phyloP scores from a whole-genome alignment of 257 asterid genomes.

The Linaria vulgaris region DNA sequence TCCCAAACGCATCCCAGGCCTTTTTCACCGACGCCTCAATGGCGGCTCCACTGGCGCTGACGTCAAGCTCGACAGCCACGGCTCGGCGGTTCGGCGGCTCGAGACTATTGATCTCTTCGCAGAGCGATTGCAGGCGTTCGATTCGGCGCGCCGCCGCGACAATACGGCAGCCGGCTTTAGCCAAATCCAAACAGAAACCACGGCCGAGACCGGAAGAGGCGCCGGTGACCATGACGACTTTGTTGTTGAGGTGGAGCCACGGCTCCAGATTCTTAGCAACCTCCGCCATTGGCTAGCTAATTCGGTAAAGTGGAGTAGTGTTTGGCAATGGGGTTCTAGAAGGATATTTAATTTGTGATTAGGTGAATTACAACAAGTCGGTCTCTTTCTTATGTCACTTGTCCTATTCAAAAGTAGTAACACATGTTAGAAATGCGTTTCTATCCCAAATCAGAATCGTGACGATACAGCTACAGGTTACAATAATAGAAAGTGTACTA shows the following conservation, averaged over 20 bases:
- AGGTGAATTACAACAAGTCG: no score
- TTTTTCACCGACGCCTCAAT: background rate
- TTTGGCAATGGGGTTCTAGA: no score
- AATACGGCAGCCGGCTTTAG: constrained; percentile 12
- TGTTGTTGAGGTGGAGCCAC: constrained; percentile 5
- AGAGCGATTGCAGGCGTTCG: background rate
- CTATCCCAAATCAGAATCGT: no score
- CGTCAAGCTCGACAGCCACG: constrained; percentile 7
- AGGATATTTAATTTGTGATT: no score
- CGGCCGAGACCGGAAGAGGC: constrained; percentile 11
- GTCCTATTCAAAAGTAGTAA: no score
- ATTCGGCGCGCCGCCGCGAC: constrained; percentile 14
- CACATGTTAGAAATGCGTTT: no score
- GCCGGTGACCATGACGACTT: constrained; percentile 10
- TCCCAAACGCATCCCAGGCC: constrained; percentile 13
- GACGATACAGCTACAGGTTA: no score
- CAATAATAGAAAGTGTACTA: no score
- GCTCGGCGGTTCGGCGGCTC: background rate
- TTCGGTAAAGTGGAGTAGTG: no score
- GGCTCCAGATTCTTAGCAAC: background rate
- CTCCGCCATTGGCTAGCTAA: no score
- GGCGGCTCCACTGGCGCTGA: background rate
- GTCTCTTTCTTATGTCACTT: no score
- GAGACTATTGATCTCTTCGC: background rate
- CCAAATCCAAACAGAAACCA: background rate